Evolutionary conservation across 1,139 yeast species (phyloP), one percentile per base, ranked within the genome.

Genomic region (Pichia sp.): DNA sequence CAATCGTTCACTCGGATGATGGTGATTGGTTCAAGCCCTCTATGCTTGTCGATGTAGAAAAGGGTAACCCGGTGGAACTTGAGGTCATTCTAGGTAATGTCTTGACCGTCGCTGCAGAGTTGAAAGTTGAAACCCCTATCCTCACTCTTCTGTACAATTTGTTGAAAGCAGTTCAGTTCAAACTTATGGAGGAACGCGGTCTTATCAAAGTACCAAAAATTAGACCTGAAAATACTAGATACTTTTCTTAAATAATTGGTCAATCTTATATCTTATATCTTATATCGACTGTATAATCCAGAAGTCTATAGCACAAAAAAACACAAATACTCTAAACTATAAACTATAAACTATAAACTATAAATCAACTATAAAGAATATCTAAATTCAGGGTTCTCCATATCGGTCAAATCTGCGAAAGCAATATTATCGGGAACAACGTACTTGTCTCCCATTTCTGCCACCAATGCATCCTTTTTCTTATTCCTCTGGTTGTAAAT

Each of bases 11-110:
- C 46, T 63, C 68, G 29, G 74, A 74, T 35, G 78, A 72, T 48
- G 77, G 77, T 0, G 59, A 62, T 30, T 73, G 67, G 52, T 74
- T 69, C 50, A 51, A 62, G 15, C 81, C 82, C 1, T 72, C 78
- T 3, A 75, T 75, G 81, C 59, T 65, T 39, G 69, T 74, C 12
- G 81, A 74, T 51, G 61, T 61, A 20, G 58, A 67, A 33, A 71
- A 72, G 48, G 65, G 66, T 4, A 74, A 73, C 45, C 66, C 70
- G 31, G 61, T 74, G 50, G 82, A 75, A 47, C 50, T 73, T 33
- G 79, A 75, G 47, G 67, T 69, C 14, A 72, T 74, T 32, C 57
- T 74, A 39, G 80, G 81, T 3, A 73, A 72, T 48, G 66, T 76
- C 1, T 52, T 74, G 33, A 57, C 49, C 33, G 62, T 70, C 18